Conservation (phyloP, 176 grass and related monocot genomes). For the Poa annua region DNA sequence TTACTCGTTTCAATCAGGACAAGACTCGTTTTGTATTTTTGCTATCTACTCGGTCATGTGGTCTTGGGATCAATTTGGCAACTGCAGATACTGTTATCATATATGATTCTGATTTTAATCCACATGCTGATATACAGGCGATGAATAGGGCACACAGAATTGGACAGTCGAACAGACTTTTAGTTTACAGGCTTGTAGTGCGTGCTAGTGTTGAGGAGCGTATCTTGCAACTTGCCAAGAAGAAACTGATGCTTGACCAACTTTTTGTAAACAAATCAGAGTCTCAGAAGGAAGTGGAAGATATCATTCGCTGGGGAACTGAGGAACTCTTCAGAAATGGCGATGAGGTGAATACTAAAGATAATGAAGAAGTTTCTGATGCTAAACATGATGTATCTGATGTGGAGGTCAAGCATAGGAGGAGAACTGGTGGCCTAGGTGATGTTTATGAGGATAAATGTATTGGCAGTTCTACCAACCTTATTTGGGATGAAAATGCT, state of each 20-base stretch:
- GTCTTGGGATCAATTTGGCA: constrained; percentile 98
- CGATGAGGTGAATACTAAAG: constrained; percentile 60
- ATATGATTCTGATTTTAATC: constrained; percentile 99
- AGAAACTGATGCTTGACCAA: constrained; percentile 99
- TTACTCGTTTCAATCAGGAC: constrained; percentile 96
- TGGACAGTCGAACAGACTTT: constrained; percentile 94
- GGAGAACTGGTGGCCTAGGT: constrained; percentile 83
- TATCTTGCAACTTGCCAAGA: constrained; percentile 98
- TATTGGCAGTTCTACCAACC: constrained; percentile 69
- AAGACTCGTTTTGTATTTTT: constrained; percentile 98
- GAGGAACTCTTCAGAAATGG: constrained; percentile 88
- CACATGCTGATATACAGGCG: constrained; percentile 99
- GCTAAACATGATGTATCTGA: constrained; percentile 54
- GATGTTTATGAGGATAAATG: constrained; percentile 99
- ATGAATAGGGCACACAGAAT: constrained; percentile 99
- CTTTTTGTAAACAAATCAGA: constrained; percentile 99
- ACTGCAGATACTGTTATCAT: constrained; percentile 99
- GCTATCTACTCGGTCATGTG: constrained; percentile 95
- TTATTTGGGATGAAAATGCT: constrained; percentile 96
- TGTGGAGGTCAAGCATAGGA: constrained; percentile 84
- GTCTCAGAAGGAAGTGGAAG: constrained; percentile 97
- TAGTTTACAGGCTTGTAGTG: constrained; percentile 98
- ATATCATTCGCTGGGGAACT: constrained; percentile 97
- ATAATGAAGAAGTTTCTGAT: constrained; percentile 65
- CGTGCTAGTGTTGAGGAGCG: constrained; percentile 98